Evolutionary conservation across 306 rosid genomes (phyloP).

Genomic region (Luffa acutangula): DNA sequence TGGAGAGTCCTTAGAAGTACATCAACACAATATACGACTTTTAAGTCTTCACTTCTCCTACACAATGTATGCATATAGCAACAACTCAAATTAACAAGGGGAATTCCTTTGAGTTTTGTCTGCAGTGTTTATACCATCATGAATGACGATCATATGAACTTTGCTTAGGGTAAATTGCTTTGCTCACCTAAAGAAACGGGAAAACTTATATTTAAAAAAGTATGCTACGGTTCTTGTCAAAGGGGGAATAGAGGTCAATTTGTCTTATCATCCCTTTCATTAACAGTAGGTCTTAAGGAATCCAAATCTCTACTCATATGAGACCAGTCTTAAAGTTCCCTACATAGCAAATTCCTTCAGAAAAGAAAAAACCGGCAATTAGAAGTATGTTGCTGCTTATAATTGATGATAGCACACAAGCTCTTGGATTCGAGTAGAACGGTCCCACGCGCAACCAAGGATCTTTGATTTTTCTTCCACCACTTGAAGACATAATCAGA

Average conservation of each 20-base stretch:
- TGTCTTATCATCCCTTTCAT: neutral
- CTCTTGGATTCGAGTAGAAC: neutral
- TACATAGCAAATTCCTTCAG: neutral
- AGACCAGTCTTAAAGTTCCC: neutral
- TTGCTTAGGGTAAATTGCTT: neutral
- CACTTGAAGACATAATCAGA: neutral
- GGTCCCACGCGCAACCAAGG: neutral
- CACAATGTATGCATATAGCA: neutral
- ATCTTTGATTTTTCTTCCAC: neutral
- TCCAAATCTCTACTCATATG: neutral
- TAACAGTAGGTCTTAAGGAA: neutral
- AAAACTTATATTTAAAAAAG: neutral
- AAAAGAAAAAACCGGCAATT: neutral
- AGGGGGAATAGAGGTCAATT: neutral
- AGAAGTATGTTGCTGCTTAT: neutral
- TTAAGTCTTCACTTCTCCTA: neutral
- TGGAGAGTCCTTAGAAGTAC: neutral
- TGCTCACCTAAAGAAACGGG: neutral
- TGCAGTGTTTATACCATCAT: neutral
- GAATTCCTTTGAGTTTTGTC: neutral
- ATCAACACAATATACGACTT: neutral
- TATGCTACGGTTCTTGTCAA: neutral
- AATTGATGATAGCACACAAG: neutral
- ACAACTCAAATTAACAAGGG: neutral
- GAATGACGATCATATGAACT: neutral